Percentiles rank a stretch among this genome's conserved stretches.
These are phyloP conservation scores for Camelina hispida DNA, from an alignment of 345 rosid species.

Conservation along the genomic window DNA sequence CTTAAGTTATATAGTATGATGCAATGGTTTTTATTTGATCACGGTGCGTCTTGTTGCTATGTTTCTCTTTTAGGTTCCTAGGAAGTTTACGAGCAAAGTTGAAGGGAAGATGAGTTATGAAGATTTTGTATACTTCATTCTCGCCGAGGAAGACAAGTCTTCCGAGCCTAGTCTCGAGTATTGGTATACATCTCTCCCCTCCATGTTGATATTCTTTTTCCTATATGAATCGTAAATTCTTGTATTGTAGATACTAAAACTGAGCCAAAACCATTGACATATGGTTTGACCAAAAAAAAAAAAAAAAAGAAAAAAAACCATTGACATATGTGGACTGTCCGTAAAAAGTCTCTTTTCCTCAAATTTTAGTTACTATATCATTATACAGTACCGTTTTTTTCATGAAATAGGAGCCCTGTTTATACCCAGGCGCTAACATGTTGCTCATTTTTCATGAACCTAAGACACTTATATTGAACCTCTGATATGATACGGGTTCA, in stretches of 20 bases:
- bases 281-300: too few relatives aligned
- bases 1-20: not conserved
- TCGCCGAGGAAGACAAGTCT: constrained; percentile 82
- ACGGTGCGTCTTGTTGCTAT: not conserved
- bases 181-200: constrained; percentile 53
- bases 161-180: constrained; percentile 76
- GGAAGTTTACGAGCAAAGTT: constrained; percentile 62
- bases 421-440: not conserved
- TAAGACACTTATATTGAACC: not conserved
- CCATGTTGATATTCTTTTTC: not conserved
- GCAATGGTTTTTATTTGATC: constrained; percentile 13
- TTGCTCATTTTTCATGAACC: not conserved
- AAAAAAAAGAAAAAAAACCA: too few relatives aligned
- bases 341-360: not conserved
- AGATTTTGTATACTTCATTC: constrained; percentile 85
- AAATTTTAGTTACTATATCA: not conserved
- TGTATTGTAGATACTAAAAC: not conserved
- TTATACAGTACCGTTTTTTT: not conserved
- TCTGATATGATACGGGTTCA: not conserved
- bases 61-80: constrained; percentile 53
- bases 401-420: not conserved
- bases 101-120: constrained; percentile 85
- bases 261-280: not conserved
- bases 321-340: not conserved
- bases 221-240: not conserved